Base-by-base conservation (phyloP, 2,329 filamentous ascomycete genomes). In the Lecanicillium sp. region DNA sequence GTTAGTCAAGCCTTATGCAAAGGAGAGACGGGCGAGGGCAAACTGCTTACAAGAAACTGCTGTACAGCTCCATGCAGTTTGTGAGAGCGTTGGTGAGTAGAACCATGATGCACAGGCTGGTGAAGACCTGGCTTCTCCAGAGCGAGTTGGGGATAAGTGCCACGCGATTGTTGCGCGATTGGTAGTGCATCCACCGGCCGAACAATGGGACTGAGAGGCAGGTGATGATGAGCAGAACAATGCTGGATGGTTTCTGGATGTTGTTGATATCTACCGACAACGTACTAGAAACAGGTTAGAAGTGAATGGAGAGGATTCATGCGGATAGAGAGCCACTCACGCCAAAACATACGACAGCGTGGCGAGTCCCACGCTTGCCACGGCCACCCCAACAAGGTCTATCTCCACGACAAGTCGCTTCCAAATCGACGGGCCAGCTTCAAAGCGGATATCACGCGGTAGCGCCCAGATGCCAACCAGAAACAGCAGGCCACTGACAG, bases 61-160 rank as follows among this genome's bases (percentile, higher is more conserved):
- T 51, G 35, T 68, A 70, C 0, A 67, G 53, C 45, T 74, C 70
- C 46, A 71, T 60, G 0, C 58, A 58, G 33, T 70, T 68, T 5
- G 68, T 43, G 0, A 68, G 65, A 0, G 63, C 68, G 41, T 57
- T 67, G 0, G 68, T 61, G 4, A 75, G 43, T 4, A 68, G 51
- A 1, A 75, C 60, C 4, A 63, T 70, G 4, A 68, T 46, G 48
- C 77, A 81, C 15, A 76, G 68, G 18, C 58, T 64, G 0, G 71
- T 68, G 47, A 81, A 82, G 3, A 69, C 55, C 0, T 55, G 51
- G 32, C 75, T 78, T n/a, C 57, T 64, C 78, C 78, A 82, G 0
- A 82, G 55, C 0, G 66, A 68, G 50, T 81, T 80, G 0, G 78
- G 78, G 16, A 82, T 79, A 7, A 82, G 52, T 1, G 75, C 74